Evolutionary conservation across 805 yeast genomes (phyloP).

Genomic region (Ogataea allantospora): DNA sequence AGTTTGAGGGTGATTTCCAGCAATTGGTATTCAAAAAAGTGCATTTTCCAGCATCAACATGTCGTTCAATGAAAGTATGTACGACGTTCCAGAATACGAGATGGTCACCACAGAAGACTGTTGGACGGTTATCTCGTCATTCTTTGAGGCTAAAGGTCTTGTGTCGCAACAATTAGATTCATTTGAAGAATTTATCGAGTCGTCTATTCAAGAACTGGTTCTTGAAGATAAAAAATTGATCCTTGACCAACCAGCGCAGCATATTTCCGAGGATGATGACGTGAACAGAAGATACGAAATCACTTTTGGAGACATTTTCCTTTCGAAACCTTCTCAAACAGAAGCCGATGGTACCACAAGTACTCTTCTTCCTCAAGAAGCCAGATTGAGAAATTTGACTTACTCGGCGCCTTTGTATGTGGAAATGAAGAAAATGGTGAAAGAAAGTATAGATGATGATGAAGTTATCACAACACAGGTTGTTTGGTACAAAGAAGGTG

Average conservation of each 20-base stretch:
- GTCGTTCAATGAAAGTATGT: conserved; percentile 23
- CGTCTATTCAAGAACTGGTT: conserved; percentile 94
- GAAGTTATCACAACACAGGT: conserved; percentile 50
- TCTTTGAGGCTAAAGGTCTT: conserved; percentile 93
- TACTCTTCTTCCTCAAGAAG: conserved; percentile 97
- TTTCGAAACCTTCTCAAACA: conserved; percentile 96
- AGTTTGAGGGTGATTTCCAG: conserved; percentile 11
- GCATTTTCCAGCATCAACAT: conserved; percentile 15
- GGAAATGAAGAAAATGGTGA: conserved; percentile 88
- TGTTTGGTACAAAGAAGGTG: conserved; percentile 57
- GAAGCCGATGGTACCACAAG: conserved; percentile 99
- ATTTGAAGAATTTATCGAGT: conserved; percentile 94
- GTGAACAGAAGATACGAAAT: conserved; percentile 92
- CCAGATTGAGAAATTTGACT: conserved; percentile 91
- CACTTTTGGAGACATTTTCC: conserved; percentile 94
- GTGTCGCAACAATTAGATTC: conserved; percentile 98
- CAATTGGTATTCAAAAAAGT: conserved; percentile 12
- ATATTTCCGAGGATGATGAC: conserved; percentile 85
- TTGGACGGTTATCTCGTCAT: conserved; percentile 96
- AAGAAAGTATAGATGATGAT: conserved; percentile 75
- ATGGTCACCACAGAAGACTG: conserved; percentile 97
- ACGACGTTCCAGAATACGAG: conserved; percentile 47
- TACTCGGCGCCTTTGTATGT: conserved; percentile 95
- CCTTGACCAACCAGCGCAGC: conserved; percentile 97
- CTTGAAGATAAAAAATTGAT: conserved; percentile 93